Base-by-base conservation (phyloP, 371 early-diverging fungal species). In the Mucor piriformis region DNA sequence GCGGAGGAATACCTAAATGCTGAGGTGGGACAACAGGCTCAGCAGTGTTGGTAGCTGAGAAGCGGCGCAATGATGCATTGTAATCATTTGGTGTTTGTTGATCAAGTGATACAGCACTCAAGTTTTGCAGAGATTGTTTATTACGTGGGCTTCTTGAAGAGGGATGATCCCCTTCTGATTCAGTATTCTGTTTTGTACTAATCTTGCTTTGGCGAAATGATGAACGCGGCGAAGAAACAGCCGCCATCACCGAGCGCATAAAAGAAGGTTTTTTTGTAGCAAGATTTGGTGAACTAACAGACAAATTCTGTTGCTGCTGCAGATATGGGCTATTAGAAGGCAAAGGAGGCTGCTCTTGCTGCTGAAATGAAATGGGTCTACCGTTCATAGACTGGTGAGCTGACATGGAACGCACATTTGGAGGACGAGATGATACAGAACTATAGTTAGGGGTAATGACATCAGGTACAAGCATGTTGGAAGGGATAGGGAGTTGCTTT, bases 161-260 rank as follows among this genome's bases (percentile, higher is more conserved):
- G 3, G 43, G 20, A 2, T 25, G 29, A 18, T 18, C 18, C 18
- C 8, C 18, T 8, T 18, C 42, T 8, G 24, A 23, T 13, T 52
- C 38, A n/a, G 24, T 8, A n/a, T 37, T 52, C 37, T 33, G 21
- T 23, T 55, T 55, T 6, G 16, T 13, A 21, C 18, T 57, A 5
- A 33, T 35, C 25, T 57, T 57, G n/a, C 34, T 35, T 23, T 46
- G 49, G 18, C 48, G 48, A 10, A 57, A 27, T 2, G 57, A 57
- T 21, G 49, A 34, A 15, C 57, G 48, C 6, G 34, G 34, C 12
- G 46, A 46, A 10, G 48, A 37, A 1, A 53, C 40, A n/a, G 49
- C 49, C 15, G 54, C 27, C 12, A 61, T 38, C 0, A 61, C 55
- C 15, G 61, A 61, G 18, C 61, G 54, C 61, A 61, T 61, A 25